Evolutionary conservation across 75 land plant species (phyloP), one percentile per base, ranked within the genome.

Genomic region (Pseudotsuga menziesii): DNA sequence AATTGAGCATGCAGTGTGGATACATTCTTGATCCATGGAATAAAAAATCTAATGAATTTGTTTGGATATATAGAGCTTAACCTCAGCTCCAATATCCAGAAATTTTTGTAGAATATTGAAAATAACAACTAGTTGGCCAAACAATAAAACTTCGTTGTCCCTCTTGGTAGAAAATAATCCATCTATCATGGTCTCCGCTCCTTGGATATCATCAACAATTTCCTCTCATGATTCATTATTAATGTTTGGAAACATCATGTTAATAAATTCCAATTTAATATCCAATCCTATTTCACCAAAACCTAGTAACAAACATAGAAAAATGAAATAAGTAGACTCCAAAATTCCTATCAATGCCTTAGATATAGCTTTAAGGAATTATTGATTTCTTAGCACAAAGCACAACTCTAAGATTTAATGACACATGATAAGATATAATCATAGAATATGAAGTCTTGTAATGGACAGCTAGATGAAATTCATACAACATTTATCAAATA

Each of bases 401-500:
- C 80, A 63, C 14, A 89, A 76, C n/a, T 89, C 78, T 75, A 84
- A 83, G 20, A 97, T 86, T 75, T 82, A 60, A 88, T 72, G 17
- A 81, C 83, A 82, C 79, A 92, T 35, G 61, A 74, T 16, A 77
- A 32, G 60, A 97, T 83, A 36, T 88, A 88, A 64, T 48, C 84
- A 29, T 78, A 83, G 9, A 89, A 78, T 56, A 48, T 25, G 55
- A 84, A 57, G 13, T 92, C 92, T 77, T 94, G 90, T 22, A 55
- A 23, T 0, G 93, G 93, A 87, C 82, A 94, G 32, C 78, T 79
- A 4, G 86, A 82, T 14, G 78, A 85, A 62, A 97, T 84, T 58
- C 89, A 81, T n/a, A 86, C 84, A 16, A 91, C 87, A 89, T 92
- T 95, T 22, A 87, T 81, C 77, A 92, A 73, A 66, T 85, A 97